Evolutionary conservation across 371 early-diverging fungal genomes (phyloP), one percentile per base, ranked within the genome.

Genomic region (Actinomortierella ambigua): DNA sequence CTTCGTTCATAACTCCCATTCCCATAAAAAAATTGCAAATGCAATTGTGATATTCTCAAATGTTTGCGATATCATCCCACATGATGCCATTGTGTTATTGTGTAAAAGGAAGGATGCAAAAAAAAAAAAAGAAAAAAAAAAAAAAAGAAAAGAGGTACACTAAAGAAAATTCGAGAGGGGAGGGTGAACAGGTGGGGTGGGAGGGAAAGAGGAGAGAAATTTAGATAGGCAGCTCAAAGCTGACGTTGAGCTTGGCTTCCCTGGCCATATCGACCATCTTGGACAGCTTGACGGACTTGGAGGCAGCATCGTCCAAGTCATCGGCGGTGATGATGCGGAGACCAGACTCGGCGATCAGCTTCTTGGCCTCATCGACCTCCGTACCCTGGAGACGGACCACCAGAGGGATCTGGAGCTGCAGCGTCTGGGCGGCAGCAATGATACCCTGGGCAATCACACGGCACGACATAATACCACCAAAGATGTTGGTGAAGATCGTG

Each of bases 381-480:
- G 93, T 90, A 44, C 95, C 99, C 85, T 96, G 95, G 40, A 99
- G 88, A 75, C 99, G 93, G 53, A 98, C 98, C 65, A 99, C 90
- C 50, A 99, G 85, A 11, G 98, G 99, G 53, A 99, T 90, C 79
- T 87, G 87, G 59, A 98, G 85, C 50, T 92, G 90, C 34, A 98
- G 86, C 63, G 95, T 89, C 69, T 93, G 86, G 53, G 94, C 94
- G 57, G 98, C 99, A 17, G 92, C 87, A 79, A 99, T 95, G 79
- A 99, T 96, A 76, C 98, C 99, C 83, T 97, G 87, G 44, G 99
- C 98, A 83, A 98, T 96, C 61, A 97, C 89, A 81, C 98, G 98
- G 82, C 98, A 99, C 66, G 96, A 91, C 98, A 98, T 98, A 77
- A 98, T 99, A 68, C 98, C 99, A 68, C 99, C 98, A 76, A 99